phyloP scores from a whole-genome alignment of 2,329 filamentous ascomycete genomes.

The Ophiostoma populinum region DNA sequence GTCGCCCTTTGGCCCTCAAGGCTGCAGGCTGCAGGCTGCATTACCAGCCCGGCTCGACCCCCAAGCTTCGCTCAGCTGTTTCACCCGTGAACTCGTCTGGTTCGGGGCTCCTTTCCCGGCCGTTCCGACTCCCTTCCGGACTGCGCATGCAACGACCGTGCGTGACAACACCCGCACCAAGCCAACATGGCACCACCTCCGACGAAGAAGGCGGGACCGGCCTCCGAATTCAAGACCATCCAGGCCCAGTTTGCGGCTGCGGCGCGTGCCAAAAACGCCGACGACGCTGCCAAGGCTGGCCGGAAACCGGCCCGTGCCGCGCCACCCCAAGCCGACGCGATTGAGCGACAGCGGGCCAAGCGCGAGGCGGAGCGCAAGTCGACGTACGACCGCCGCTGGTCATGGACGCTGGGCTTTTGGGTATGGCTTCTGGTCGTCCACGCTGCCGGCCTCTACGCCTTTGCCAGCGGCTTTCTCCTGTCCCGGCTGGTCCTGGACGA shows the following conservation, averaged over 20 bases:
- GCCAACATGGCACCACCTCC: too few species aligned
- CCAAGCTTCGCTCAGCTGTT: too few species aligned
- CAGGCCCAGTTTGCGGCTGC: slow-evolving; percentile 35
- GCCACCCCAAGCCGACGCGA: slow-evolving; percentile 14
- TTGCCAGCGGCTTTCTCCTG: slow-evolving; percentile 86
- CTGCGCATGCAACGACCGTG: too few species aligned
- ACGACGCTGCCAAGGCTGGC: slow-evolving; percentile 17
- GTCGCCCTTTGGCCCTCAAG: too few species aligned
- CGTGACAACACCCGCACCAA: too few species aligned
- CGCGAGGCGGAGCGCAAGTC: slow-evolving; percentile 31
- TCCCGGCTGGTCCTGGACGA: slow-evolving; percentile 68
- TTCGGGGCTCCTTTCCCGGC: too few species aligned
- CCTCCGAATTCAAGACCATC: slow-evolving; percentile 32
- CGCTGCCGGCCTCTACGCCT: slow-evolving; percentile 67
- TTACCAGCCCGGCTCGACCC: too few species aligned
- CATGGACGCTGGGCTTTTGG: slow-evolving; percentile 51
- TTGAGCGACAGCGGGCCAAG: slow-evolving; percentile 27
- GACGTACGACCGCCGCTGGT: slow-evolving; percentile 34
- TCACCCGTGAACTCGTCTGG: too few species aligned
- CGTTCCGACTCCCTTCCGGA: too few species aligned
- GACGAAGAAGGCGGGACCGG: slow-evolving; percentile 12
- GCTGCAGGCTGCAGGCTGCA: too few species aligned
- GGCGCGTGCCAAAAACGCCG: slow-evolving; percentile 29
- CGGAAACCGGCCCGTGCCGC: slow-evolving; percentile 16
- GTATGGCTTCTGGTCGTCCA: slow-evolving; percentile 57